Evolutionary conservation across 192 early-diverging fungal species (phyloP).

Genomic region (Umbelopsis vinacea): DNA sequence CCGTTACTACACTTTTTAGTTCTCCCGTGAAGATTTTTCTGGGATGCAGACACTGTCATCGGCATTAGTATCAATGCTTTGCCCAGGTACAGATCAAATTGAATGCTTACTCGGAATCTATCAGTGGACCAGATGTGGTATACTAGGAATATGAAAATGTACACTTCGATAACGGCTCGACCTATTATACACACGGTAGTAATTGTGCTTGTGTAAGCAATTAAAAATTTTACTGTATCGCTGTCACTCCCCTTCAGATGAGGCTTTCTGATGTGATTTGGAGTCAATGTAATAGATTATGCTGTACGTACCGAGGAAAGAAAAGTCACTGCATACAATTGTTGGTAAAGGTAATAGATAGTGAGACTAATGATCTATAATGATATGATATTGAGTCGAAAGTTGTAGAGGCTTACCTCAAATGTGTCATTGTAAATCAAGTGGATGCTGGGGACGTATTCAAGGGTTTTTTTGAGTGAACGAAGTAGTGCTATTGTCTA

Average conservation of each 20-base stretch:
- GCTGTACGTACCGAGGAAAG: slow-evolving; percentile 30
- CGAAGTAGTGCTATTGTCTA: neutral
- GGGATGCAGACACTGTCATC: slow-evolving; percentile 29
- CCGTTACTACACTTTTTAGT: slow-evolving; percentile 32
- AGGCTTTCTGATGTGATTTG: too few species aligned
- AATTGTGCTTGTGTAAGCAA: neutral
- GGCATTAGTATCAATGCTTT: neutral
- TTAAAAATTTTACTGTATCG: neutral
- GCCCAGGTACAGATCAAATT: neutral
- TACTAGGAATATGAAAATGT: slow-evolving; percentile 14
- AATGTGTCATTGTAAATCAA: slow-evolving; percentile 27
- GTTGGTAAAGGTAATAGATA: neutral
- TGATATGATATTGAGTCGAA: neutral
- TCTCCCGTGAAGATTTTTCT: slow-evolving; percentile 30
- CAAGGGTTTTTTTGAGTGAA: neutral
- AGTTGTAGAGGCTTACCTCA: slow-evolving; percentile 23
- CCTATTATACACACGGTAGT: neutral
- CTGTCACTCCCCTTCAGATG: too few species aligned
- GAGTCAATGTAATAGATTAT: neutral
- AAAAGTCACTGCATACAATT: slow-evolving; percentile 32
- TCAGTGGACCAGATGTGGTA: slow-evolving; percentile 26
- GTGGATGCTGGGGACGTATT: neutral
- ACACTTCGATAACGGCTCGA: slow-evolving; percentile 15
- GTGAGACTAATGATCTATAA: neutral
- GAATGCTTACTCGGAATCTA: slow-evolving; percentile 15